Percentiles rank a stretch among this genome's conserved stretches.
Conservation (phyloP, 768 basidiomycete species). For the Leccinum olivaceopallidum region DNA sequence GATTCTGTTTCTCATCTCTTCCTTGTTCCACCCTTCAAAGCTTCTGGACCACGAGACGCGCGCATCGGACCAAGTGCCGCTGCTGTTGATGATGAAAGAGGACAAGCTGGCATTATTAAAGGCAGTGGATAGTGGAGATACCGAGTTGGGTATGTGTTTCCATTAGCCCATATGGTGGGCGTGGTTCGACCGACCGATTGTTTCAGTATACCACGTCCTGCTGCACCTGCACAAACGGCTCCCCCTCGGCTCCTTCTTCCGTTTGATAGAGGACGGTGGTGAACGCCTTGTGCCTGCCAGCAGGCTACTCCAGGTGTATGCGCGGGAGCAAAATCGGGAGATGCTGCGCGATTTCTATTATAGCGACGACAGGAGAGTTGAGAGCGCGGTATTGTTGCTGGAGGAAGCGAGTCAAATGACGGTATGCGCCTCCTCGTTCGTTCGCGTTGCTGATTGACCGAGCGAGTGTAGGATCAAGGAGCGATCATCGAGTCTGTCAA, state of each 20-base stretch:
- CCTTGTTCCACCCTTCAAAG: constrained; percentile 37
- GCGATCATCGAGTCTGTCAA: constrained; percentile 73
- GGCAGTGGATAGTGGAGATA: constrained; percentile 93
- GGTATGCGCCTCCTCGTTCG: constrained; percentile 41
- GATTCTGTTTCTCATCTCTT: neutral
- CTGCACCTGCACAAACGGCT: constrained; percentile 83
- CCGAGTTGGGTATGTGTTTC: constrained; percentile 76
- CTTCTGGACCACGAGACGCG: constrained; percentile 88
- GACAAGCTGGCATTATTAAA: constrained; percentile 85
- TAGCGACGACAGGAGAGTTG: constrained; percentile 92
- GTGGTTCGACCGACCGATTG: neutral
- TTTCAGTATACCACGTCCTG: constrained; percentile 87
- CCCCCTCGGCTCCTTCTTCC: constrained; percentile 90
- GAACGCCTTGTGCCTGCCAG: constrained; percentile 71
- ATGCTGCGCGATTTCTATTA: constrained; percentile 97
- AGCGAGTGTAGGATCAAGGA: constrained; percentile 57
- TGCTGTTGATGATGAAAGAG: constrained; percentile 94
- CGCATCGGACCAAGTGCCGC: constrained; percentile 90
- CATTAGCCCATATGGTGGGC: neutral
- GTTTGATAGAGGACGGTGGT: constrained; percentile 89
- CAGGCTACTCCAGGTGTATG: constrained; percentile 85
- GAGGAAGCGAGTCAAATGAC: constrained; percentile 73
- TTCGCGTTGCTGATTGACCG: constrained; percentile 3
- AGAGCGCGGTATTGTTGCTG: constrained; percentile 86
- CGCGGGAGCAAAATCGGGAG: constrained; percentile 84